Evolutionary conservation across 495 filamentous ascomycete genomes (phyloP).

Genomic region (Neurospora cerealis): DNA sequence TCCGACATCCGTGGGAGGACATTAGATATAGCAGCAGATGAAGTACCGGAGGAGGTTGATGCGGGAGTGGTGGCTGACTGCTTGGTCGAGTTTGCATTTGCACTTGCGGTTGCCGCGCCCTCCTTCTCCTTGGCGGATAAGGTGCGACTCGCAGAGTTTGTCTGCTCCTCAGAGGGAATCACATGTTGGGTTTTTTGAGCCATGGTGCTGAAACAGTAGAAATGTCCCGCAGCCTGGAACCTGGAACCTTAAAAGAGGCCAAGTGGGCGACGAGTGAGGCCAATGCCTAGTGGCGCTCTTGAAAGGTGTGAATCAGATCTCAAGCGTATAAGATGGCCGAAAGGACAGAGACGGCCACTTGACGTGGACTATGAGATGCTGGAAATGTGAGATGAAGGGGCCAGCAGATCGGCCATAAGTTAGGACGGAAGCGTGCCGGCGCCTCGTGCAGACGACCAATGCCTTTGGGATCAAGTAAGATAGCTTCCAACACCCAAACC

Average conservation of each 20-base stretch:
- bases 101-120: conserved; percentile 12
- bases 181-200: conserved; percentile 24
- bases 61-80: conserved; percentile 6
- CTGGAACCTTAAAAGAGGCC: neutral
- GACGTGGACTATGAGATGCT: neutral
- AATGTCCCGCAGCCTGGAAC: neutral
- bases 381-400: conserved; percentile 3
- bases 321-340: neutral
- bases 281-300: neutral
- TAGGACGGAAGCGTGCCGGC: conserved; percentile 17
- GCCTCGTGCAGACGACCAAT: conserved; percentile 9
- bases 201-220: conserved; percentile 10
- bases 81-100: conserved; percentile 13
- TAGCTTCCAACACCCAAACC: neutral
- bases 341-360: neutral
- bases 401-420: conserved; percentile 22
- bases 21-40: conserved; percentile 9
- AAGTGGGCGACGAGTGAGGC: neutral
- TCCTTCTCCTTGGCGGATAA: conserved; percentile 24
- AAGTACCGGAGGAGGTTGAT: conserved; percentile 2
- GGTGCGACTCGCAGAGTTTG: conserved; percentile 16
- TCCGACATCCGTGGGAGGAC: conserved; percentile 22
- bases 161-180: conserved; percentile 19
- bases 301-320: neutral
- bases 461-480: neutral